Conservation (phyloP, 139 green algal species). For the Coelastrella sp. region DNA sequence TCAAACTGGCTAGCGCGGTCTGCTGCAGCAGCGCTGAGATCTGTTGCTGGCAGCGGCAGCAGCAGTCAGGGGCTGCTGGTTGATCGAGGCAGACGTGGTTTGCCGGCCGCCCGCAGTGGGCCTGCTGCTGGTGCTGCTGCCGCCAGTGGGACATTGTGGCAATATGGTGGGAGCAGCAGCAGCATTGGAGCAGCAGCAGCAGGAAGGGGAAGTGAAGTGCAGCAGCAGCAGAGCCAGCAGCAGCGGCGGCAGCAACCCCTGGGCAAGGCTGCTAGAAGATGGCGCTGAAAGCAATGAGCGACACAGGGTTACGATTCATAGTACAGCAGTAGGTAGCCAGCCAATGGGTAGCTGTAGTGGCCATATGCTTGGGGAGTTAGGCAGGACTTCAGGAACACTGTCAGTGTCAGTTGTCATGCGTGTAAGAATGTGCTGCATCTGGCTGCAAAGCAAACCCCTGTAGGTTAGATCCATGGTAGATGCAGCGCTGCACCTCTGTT, state of each 20-base stretch:
- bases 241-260: neutral
- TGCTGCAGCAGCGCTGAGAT: constrained; percentile 2
- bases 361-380: too few relatives aligned
- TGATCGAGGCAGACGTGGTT: neutral
- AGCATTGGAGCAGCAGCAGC: neutral
- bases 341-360: too few relatives aligned
- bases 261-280: neutral
- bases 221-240: constrained; percentile 6
- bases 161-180: neutral
- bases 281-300: neutral
- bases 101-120: neutral
- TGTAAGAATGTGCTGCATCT: too few relatives aligned
- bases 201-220: neutral
- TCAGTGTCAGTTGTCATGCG: too few relatives aligned
- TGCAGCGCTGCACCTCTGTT: too few relatives aligned
- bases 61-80: neutral
- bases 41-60: neutral
- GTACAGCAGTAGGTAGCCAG: too few relatives aligned
- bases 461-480: too few relatives aligned
- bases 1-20: neutral
- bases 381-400: too few relatives aligned
- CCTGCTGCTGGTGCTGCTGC: neutral
- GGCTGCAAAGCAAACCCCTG: too few relatives aligned
- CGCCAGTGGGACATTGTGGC: neutral
- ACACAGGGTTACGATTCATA: too few relatives aligned